These are phyloP conservation scores for Nyssa sinensis DNA, from an alignment of 148 eudicot genomes.

Conservation along the genomic window DNA sequence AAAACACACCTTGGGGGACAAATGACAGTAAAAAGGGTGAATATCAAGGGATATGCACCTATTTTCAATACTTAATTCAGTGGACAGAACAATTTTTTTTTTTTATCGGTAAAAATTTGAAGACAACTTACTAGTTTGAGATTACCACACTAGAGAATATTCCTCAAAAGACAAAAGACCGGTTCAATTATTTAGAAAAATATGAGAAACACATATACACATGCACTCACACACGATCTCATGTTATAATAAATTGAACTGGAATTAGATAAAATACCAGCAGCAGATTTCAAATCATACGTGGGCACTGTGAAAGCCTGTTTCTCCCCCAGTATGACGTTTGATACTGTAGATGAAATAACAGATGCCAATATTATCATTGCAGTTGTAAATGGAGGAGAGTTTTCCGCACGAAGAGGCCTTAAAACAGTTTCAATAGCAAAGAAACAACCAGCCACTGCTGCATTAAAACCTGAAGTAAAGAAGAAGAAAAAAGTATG, in stretches of 20 bases:
- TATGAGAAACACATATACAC: background rate
- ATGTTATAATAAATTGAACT: constrained; percentile 14
- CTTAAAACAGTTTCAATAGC: constrained; percentile 94
- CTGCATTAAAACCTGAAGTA: constrained; percentile 85
- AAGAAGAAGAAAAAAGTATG: constrained; percentile 1
- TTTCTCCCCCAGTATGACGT: constrained; percentile 79
- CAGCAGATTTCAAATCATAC: constrained; percentile 95
- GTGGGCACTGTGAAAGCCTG: constrained; percentile 97
- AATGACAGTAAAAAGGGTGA: constrained; percentile 10
- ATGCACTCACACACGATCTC: background rate
- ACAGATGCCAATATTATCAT: constrained; percentile 96
- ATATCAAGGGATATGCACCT: background rate
- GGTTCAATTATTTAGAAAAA: background rate
- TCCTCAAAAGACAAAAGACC: background rate
- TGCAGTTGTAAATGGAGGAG: constrained; percentile 97
- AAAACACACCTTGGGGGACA: constrained; percentile 1
- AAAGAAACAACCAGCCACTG: constrained; percentile 98
- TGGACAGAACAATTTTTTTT: background rate
- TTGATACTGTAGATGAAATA: constrained; percentile 92
- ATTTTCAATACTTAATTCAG: background rate
- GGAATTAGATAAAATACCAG: constrained; percentile 67
- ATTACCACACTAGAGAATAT: background rate
- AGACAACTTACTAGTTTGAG: background rate
- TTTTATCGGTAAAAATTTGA: too few relatives aligned
- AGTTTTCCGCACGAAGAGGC: constrained; percentile 92